phyloP scores from a whole-genome alignment of 73 alveolate genomes.

The Paramecium primaurelia region DNA sequence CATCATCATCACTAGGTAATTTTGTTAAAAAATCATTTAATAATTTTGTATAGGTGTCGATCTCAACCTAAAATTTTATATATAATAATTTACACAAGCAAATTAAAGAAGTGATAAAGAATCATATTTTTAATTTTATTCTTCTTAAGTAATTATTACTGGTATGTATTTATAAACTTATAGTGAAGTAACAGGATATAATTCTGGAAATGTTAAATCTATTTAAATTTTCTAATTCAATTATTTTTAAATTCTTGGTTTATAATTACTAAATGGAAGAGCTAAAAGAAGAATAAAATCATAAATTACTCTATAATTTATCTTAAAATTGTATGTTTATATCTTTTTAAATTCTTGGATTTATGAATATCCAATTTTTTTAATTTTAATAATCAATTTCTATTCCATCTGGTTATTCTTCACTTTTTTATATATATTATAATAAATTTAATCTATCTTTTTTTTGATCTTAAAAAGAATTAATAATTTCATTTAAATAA shows the following conservation, averaged over 20 bases:
- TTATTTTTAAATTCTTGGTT: neutral
- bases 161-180: neutral
- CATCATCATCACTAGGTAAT: neutral
- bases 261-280: neutral
- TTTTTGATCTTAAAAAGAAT: neutral
- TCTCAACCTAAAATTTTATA: neutral
- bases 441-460: neutral
- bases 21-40: neutral
- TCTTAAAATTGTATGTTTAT: neutral
- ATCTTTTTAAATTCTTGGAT: neutral
- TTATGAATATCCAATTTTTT: neutral
- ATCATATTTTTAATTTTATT: neutral
- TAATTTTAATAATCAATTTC: neutral
- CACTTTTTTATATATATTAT: too few species aligned
- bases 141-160: neutral
- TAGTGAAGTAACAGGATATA: neutral
- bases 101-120: neutral
- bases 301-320: neutral
- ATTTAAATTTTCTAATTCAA: neutral
- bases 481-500: neutral
- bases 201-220: conserved; percentile 5
- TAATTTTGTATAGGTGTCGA: neutral
- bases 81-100: neutral
- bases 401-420: neutral
- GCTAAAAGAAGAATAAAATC: neutral